These are phyloP conservation scores for Blastobotrys petasosporus DNA, from an alignment of 1,139 yeast species.

Conservation along the genomic window DNA sequence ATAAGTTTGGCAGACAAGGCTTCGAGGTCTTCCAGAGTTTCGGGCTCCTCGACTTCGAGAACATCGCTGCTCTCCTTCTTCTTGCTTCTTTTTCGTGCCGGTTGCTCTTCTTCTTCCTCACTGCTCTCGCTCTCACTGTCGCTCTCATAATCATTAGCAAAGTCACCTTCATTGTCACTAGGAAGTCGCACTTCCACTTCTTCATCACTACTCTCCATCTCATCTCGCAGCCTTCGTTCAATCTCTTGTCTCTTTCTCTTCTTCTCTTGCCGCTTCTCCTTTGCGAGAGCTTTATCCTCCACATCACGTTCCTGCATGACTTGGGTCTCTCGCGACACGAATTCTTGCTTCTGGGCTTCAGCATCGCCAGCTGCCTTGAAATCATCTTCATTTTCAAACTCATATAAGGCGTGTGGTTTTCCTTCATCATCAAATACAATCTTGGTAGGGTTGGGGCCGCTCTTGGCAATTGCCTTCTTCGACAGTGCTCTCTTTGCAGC, in stretches of 20 bases:
- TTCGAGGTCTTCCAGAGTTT: conserved; percentile 88
- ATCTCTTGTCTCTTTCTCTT: conserved; percentile 82
- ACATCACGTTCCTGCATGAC: conserved; percentile 67
- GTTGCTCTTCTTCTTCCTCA: conserved; percentile 21
- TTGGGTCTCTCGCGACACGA: conserved; percentile 58
- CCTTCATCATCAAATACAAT: conserved; percentile 93
- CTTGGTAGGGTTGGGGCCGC: conserved; percentile 64
- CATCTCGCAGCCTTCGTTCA: conserved; percentile 43
- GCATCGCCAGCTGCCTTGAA: conserved; percentile 77
- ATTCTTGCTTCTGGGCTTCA: conserved; percentile 57
- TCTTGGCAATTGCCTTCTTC: conserved; percentile 61
- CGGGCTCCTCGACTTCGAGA: conserved; percentile 79
- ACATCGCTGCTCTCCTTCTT: conserved; percentile 35
- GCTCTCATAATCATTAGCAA: conserved; percentile 27
- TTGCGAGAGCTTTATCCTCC: conserved; percentile 77
- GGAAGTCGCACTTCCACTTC: conserved; percentile 37
- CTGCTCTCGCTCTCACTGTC: conserved; percentile 27
- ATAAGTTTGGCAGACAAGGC: conserved; percentile 70
- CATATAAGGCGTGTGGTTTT: conserved; percentile 79
- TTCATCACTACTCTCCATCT: conserved; percentile 31
- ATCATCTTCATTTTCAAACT: conserved; percentile 83
- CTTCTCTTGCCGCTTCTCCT: conserved; percentile 77
- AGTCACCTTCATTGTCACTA: neutral
- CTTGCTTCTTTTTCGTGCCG: conserved; percentile 6
- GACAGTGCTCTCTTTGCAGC: conserved; percentile 85